Evolutionary conservation across 441 rosid genomes (phyloP).

Genomic region (Manihot esculenta): DNA sequence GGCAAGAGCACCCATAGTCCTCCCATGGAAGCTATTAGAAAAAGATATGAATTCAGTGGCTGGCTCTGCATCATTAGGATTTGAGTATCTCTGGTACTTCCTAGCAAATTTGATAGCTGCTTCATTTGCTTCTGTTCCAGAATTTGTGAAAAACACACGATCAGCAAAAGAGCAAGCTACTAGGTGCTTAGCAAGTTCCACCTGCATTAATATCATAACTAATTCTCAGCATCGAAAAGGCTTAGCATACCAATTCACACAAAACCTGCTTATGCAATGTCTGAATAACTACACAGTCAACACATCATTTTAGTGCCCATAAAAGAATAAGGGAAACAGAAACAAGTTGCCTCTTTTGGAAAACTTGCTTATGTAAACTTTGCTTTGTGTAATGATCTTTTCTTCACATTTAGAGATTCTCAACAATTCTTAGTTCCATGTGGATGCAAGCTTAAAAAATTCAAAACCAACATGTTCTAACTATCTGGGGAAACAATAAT

Average conservation of each 20-base stretch:
- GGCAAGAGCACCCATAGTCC: conserved; percentile 58
- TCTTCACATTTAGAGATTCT: not conserved
- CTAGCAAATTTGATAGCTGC: conserved; percentile 92
- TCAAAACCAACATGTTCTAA: not conserved
- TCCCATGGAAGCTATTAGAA: conserved; percentile 82
- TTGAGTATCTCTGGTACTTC: conserved; percentile 67
- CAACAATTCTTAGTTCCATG: not conserved
- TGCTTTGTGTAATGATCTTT: too few species aligned
- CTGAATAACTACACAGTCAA: not conserved
- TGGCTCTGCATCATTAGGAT: conserved; percentile 42
- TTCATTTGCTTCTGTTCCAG: conserved; percentile 94
- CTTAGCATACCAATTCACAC: not conserved
- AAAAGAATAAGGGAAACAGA: not conserved
- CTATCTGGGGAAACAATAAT: not conserved
- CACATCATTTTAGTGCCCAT: not conserved
- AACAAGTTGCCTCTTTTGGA: not conserved
- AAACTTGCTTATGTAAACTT: too few species aligned
- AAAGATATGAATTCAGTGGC: conserved; percentile 70
- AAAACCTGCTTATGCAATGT: not conserved
- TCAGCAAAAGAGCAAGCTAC: conserved; percentile 79
- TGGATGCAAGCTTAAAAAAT: not conserved
- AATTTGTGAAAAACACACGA: conserved; percentile 77
- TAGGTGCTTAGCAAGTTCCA: conserved; percentile 74
- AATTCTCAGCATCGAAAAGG: not conserved
- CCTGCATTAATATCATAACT: conserved; percentile 29